A percentile compares a stretch with the other conserved stretches of the same genome.
Conservation (phyloP, 768 basidiomycete genomes). For the Kwoniella europaea region DNA sequence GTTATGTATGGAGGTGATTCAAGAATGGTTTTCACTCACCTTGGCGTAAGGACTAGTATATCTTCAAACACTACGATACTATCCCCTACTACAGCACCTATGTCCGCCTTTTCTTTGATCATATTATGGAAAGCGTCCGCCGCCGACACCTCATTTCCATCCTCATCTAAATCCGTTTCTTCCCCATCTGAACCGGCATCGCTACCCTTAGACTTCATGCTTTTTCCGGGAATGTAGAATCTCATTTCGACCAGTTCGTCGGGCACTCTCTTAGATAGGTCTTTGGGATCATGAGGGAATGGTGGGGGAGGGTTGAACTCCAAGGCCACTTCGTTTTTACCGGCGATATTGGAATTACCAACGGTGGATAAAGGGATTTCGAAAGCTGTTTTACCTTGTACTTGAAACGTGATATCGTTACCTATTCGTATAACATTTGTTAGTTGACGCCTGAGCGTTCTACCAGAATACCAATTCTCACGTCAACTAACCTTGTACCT, state of each 20-base stretch:
- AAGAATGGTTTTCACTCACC: constrained; percentile 45
- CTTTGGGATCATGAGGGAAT: constrained; percentile 27
- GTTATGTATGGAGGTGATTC: not conserved
- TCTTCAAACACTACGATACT: constrained; percentile 94
- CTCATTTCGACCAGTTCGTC: constrained; percentile 97
- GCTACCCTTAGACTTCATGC: constrained; percentile 45
- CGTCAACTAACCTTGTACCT: constrained; percentile 76
- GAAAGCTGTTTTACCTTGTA: constrained; percentile 85
- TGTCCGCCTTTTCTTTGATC: constrained; percentile 94
- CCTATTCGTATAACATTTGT: constrained; percentile 61
- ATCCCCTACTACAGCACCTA: constrained; percentile 88
- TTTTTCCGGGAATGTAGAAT: constrained; percentile 78
- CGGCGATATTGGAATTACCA: constrained; percentile 96
- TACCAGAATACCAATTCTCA: not conserved
- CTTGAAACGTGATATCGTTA: constrained; percentile 85
- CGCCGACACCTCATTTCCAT: constrained; percentile 67
- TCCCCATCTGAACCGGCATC: constrained; percentile 62
- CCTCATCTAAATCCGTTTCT: constrained; percentile 64
- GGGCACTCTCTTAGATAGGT: constrained; percentile 59
- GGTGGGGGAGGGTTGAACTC: constrained; percentile 67
- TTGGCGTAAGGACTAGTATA: constrained; percentile 87
- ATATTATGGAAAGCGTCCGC: constrained; percentile 96
- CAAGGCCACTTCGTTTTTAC: constrained; percentile 97
- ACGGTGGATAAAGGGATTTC: constrained; percentile 84
- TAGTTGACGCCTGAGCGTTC: not conserved